Conservation (phyloP, 2,329 filamentous ascomycete genomes). For the Verticillium nonalfalfae region DNA sequence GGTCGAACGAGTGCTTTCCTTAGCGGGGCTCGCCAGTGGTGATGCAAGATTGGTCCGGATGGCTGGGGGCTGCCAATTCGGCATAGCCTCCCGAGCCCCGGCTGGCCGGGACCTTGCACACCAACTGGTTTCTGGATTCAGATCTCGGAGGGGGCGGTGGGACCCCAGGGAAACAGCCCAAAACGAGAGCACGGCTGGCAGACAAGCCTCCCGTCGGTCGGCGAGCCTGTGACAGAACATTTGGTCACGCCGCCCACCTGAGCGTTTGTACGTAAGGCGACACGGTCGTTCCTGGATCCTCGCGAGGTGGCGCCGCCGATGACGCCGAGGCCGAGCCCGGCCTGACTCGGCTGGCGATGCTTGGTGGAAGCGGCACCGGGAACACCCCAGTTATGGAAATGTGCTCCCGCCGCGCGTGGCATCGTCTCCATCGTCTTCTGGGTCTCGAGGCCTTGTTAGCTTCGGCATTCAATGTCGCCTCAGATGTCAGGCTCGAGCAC, state of each 20-base stretch:
- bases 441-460: not conserved
- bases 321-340: not conserved
- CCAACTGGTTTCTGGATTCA: not conserved
- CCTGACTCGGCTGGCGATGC: not conserved
- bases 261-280: not conserved
- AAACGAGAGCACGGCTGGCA: not conserved
- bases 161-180: not conserved
- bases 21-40: not conserved
- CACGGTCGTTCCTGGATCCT: not conserved
- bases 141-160: not conserved
- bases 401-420: not conserved
- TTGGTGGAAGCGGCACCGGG: not conserved
- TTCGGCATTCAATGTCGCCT: not conserved
- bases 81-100: not conserved
- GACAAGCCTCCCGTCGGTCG: too few species aligned
- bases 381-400: not conserved
- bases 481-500: not conserved
- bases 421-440: not conserved
- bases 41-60: not conserved
- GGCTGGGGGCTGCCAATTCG: not conserved
- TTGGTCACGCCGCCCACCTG: not conserved
- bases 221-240: too few species aligned
- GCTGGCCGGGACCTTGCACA: not conserved
- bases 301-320: not conserved
- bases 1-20: not conserved